These are phyloP conservation scores for Trametes maxima DNA, from an alignment of 768 basidiomycete genomes.

Conservation along the genomic window DNA sequence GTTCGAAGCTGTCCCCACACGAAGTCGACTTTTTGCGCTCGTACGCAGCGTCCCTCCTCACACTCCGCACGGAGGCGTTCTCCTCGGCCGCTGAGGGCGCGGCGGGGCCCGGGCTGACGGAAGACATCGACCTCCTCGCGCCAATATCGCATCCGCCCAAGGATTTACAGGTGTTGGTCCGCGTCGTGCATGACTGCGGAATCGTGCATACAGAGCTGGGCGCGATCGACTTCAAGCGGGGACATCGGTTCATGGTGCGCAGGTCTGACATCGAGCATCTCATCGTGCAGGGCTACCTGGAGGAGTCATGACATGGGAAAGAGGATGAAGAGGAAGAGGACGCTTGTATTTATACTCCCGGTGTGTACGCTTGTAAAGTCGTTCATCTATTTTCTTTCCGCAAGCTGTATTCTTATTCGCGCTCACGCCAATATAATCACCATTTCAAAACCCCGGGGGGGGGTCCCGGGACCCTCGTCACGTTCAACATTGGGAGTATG, in stretches of 20 bases:
- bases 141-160: slow-evolving; percentile 83
- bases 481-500: slow-evolving; percentile 16
- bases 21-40: slow-evolving; percentile 84
- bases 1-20: slow-evolving; percentile 74
- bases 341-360: not conserved
- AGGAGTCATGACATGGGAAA: slow-evolving; percentile 60
- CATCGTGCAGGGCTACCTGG: slow-evolving; percentile 90
- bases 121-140: slow-evolving; percentile 86
- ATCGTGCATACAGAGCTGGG: slow-evolving; percentile 92
- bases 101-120: slow-evolving; percentile 51
- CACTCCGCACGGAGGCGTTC: slow-evolving; percentile 67
- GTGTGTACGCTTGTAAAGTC: not conserved
- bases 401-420: not conserved
- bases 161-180: slow-evolving; percentile 86
- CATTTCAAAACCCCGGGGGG: not conserved
- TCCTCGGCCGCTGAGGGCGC: slow-evolving; percentile 14
- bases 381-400: not conserved
- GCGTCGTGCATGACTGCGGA: slow-evolving; percentile 87
- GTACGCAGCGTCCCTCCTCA: slow-evolving; percentile 80
- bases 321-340: not conserved
- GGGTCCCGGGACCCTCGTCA: slow-evolving; percentile 9
- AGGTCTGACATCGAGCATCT: slow-evolving; percentile 91
- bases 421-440: not conserved
- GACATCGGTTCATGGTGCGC: slow-evolving; percentile 87
- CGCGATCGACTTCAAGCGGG: slow-evolving; percentile 86